Conservation (phyloP, 805 yeast genomes). For the Ogataea polymorpha region DNA sequence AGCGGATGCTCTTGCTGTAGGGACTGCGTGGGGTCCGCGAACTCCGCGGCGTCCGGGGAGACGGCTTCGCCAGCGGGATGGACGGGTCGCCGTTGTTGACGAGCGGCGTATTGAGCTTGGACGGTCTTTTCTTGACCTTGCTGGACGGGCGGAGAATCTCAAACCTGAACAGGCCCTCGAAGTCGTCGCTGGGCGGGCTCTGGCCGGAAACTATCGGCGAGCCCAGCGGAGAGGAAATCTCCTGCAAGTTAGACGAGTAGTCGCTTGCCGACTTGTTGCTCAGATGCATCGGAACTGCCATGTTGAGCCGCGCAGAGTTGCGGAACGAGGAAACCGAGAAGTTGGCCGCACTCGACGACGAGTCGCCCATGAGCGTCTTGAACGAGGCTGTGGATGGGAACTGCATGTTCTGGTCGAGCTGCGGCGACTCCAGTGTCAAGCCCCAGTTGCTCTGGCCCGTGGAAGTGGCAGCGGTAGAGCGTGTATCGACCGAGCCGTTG, state of each 20-base stretch:
- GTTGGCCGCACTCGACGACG: constrained; percentile 10
- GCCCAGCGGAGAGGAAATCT: constrained; percentile 18
- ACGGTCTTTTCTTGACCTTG: constrained; percentile 33
- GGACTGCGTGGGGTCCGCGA: constrained; percentile 23
- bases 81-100: constrained; percentile 19
- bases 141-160: constrained; percentile 40
- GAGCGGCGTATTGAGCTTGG: constrained; percentile 22
- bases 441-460: constrained; percentile 24
- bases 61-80: constrained; percentile 26
- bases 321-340: constrained; percentile 18
- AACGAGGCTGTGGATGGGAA: constrained; percentile 66
- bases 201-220: constrained; percentile 24
- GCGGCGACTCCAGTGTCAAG: constrained; percentile 28
- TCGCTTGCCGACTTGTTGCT: constrained; percentile 15
- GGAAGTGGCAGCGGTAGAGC: constrained; percentile 41
- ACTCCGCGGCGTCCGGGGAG: constrained; percentile 28
- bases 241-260: constrained; percentile 15
- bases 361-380: constrained; percentile 64
- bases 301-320: constrained; percentile 14
- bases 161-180: constrained; percentile 44
- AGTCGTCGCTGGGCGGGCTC: constrained; percentile 25
- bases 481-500: constrained; percentile 61
- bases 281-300: constrained; percentile 17
- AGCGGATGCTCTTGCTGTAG: constrained; percentile 17
- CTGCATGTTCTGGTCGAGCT: constrained; percentile 25